A percentile compares a stretch with the other conserved stretches of the same genome.
Conservation (phyloP, 1,284 basidiomycete species). For the Exobasidium cylindrosporum region DNA sequence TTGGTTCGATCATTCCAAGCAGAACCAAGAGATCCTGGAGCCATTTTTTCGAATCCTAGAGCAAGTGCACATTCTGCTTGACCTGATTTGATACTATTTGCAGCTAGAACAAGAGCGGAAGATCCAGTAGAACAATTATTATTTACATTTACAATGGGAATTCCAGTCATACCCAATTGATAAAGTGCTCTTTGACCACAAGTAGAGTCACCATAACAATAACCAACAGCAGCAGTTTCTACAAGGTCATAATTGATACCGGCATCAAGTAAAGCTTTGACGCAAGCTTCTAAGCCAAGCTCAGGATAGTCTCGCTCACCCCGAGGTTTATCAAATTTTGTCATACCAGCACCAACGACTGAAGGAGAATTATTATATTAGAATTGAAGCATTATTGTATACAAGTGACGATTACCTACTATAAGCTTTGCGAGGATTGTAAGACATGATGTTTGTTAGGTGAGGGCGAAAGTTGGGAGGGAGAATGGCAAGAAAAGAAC, state of each 20-base stretch:
- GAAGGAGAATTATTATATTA: too few relatives aligned
- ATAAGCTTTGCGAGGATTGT: slow-evolving; percentile 3
- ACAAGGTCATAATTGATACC: slow-evolving; percentile 78
- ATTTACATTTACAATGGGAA: slow-evolving; percentile 81
- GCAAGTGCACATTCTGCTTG: slow-evolving; percentile 74
- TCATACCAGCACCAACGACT: slow-evolving; percentile 74
- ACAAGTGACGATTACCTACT: too few relatives aligned
- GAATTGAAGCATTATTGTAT: too few relatives aligned
- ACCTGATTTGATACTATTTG: slow-evolving; percentile 61
- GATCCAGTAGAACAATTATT: slow-evolving; percentile 59
- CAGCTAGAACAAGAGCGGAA: slow-evolving; percentile 42
- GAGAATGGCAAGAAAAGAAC: too few relatives aligned
- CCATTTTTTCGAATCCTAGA: slow-evolving; percentile 73
- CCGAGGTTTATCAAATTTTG: slow-evolving; percentile 59
- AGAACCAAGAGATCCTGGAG: slow-evolving; percentile 67
- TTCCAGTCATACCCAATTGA: slow-evolving; percentile 76
- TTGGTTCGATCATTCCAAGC: slow-evolving; percentile 69
- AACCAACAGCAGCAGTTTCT: slow-evolving; percentile 75
- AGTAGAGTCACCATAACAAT: slow-evolving; percentile 59
- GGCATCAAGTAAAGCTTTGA: slow-evolving; percentile 79
- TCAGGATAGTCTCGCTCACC: slow-evolving; percentile 60
- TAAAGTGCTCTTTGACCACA: slow-evolving; percentile 78
- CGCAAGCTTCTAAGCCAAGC: slow-evolving; percentile 68
- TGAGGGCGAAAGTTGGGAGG: too few relatives aligned
- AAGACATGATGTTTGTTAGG: neutral